Percentiles rank a stretch among this genome's conserved stretches.
Evolutionary conservation across 164 flowering plant species (phyloP).

Genomic region (Euptelea pleiosperma): DNA sequence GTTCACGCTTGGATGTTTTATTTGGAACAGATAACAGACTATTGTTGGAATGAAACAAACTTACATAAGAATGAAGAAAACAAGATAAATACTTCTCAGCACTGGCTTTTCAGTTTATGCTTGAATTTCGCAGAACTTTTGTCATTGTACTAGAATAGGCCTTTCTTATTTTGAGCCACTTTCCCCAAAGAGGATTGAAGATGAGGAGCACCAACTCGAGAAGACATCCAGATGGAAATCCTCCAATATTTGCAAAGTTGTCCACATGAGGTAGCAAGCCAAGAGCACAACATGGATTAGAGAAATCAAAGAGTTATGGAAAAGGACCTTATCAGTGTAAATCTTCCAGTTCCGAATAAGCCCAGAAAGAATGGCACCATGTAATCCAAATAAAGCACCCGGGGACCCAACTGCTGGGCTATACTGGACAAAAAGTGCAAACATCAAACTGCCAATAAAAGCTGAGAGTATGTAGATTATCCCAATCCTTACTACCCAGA

Average conservation of each 20-base stretch:
- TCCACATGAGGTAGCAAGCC: conserved; percentile 71
- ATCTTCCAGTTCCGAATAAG: conserved; percentile 59
- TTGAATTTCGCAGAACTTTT: conserved; percentile 38
- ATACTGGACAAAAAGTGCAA: conserved; percentile 55
- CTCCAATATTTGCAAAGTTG: conserved; percentile 72
- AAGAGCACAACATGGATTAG: conserved; percentile 15
- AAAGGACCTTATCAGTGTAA: conserved; percentile 58
- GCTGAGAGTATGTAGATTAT: conserved; percentile 63
- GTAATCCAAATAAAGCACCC: conserved; percentile 70
- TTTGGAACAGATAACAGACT: not conserved
- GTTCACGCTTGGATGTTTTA: not conserved
- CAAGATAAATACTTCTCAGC: conserved; percentile 42
- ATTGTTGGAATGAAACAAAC: conserved; percentile 20
- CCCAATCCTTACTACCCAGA: conserved; percentile 60
- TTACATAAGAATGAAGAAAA: conserved; percentile 53
- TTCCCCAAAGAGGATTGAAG: conserved; percentile 41
- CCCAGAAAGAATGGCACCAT: conserved; percentile 70
- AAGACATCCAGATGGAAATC: conserved; percentile 62
- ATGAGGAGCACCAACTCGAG: conserved; percentile 62
- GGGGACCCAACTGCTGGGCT: conserved; percentile 64
- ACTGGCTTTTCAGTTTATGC: conserved; percentile 59
- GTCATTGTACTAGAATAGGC: conserved; percentile 39
- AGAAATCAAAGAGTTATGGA: not conserved
- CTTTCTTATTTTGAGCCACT: conserved; percentile 35
- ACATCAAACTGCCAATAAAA: conserved; percentile 52